These are phyloP conservation scores for Macrotyloma uniflorum DNA, from an alignment of 306 rosid genomes.

Conservation along the genomic window DNA sequence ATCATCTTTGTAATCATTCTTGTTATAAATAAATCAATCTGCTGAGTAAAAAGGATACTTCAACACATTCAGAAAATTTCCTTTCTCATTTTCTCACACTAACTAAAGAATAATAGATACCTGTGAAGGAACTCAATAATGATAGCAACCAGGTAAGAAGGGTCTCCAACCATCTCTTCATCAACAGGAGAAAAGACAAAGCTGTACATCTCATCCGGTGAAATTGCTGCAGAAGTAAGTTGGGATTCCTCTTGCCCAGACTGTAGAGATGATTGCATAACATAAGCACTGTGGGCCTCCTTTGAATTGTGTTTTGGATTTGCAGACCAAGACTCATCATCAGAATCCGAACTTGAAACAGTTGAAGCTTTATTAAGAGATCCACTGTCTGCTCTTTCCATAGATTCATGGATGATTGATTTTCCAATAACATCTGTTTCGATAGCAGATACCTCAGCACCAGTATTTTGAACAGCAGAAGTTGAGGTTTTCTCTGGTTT, in stretches of 20 bases:
- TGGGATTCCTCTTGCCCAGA: slow-evolving; percentile 76
- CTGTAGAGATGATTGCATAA: slow-evolving; percentile 56
- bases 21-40: too few species aligned
- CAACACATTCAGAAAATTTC: too few species aligned
- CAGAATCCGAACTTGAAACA: slow-evolving; percentile 63
- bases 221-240: slow-evolving; percentile 81
- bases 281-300: slow-evolving; percentile 47
- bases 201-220: slow-evolving; percentile 91
- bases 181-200: slow-evolving; percentile 82
- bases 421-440: slow-evolving; percentile 59
- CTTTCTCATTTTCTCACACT: background rate
- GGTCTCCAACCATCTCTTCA: slow-evolving; percentile 95
- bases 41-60: too few species aligned
- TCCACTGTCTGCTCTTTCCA: slow-evolving; percentile 52
- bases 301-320: slow-evolving; percentile 42
- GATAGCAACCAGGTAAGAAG: slow-evolving; percentile 85
- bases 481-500: slow-evolving; percentile 63
- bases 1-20: too few species aligned
- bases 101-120: slow-evolving; percentile 43
- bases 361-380: slow-evolving; percentile 43
- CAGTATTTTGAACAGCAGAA: slow-evolving; percentile 55
- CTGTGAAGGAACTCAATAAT: slow-evolving; percentile 84
- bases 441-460: slow-evolving; percentile 51
- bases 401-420: slow-evolving; percentile 51
- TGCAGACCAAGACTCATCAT: slow-evolving; percentile 54